Conservation (phyloP, 1,284 basidiomycete genomes). For the Pseudomicrostroma phylloplanum region DNA sequence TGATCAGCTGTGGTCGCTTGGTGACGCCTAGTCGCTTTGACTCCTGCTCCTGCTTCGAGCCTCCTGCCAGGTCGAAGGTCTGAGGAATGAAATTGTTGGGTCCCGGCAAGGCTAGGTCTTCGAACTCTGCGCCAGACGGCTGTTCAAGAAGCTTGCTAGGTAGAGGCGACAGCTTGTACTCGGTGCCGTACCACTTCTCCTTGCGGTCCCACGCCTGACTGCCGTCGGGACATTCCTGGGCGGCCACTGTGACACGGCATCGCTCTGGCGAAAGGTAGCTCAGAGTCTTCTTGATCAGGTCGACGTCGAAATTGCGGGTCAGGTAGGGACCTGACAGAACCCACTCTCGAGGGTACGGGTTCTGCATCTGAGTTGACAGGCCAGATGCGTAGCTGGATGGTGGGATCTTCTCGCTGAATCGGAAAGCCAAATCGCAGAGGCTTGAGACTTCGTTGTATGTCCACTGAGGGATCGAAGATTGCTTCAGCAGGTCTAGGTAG, state of each 20-base stretch:
- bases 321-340: slow-evolving; percentile 70
- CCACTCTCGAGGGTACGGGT: slow-evolving; percentile 73
- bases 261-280: slow-evolving; percentile 61
- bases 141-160: slow-evolving; percentile 25
- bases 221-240: slow-evolving; percentile 54
- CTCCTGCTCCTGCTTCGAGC: background rate
- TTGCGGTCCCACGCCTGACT: slow-evolving; percentile 32
- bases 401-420: slow-evolving; percentile 76
- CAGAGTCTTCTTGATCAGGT: slow-evolving; percentile 63
- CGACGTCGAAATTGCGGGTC: slow-evolving; percentile 69
- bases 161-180: slow-evolving; percentile 41
- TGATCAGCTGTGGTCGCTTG: slow-evolving; percentile 38
- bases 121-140: slow-evolving; percentile 18
- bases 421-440: slow-evolving; percentile 72
- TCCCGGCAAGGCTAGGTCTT: slow-evolving; percentile 41
- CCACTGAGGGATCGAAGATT: slow-evolving; percentile 63
- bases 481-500: slow-evolving; percentile 77
- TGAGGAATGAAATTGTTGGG: slow-evolving; percentile 47
- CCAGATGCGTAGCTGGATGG: slow-evolving; percentile 75
- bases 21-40: slow-evolving; percentile 16
- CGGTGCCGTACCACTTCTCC: slow-evolving; percentile 50
- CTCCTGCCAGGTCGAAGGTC: slow-evolving; percentile 31
- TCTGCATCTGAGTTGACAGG: slow-evolving; percentile 69
- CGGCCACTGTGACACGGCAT: slow-evolving; percentile 71
- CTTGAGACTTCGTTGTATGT: slow-evolving; percentile 73